Base-by-base conservation (phyloP, 257 asterid genomes). In the Cinchona pubescens region DNA sequence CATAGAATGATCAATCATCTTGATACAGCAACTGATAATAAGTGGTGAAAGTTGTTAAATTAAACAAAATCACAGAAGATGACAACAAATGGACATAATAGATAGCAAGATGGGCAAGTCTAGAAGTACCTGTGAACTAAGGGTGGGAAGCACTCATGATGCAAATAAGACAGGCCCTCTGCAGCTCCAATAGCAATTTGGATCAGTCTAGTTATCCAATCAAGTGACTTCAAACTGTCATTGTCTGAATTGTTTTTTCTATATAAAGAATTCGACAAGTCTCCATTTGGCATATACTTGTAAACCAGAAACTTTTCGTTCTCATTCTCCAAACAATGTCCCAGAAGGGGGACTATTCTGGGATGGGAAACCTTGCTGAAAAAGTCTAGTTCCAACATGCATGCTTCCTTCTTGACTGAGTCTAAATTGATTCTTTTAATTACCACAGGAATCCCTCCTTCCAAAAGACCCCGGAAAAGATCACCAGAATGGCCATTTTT, bases 111-210 rank as follows among this genome's bases (percentile, higher is more conserved):
- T 11, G 19, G 35, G 69, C 46, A 15, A 59, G 78, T 72, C 32
- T 34, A 61, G 60, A 79, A 51, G 74, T 90, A 94, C 99, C 99
- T 87, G 87, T 95, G 99, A 82, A 95, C 98, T 59, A 89, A 87
- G 67, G 97, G 97, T 5, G 99, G 97, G 32, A 76, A 75, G 75
- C 97, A 94, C 78, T 94, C 97, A 73, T 94, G 97, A 71, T 94
- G 99, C n/a, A 94, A 90, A 84, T 84, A 89, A 69, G 90, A 82
- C 68, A 94, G 87, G 46, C 88, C 96, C 86, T 92, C 99, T 0
- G 97, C 99, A 76, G 97, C 91, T 73, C 97, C 99, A 64, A 82
- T 92, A 19, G 99, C 99, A 65, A 92, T 92, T 81, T 94, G n/a
- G n/a, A n/a, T 94, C 56, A 92, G 45, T 74, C 99, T 85, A 15